Conservation (phyloP, 1,284 basidiomycete genomes). For the Trichosporon coremiiforme region DNA sequence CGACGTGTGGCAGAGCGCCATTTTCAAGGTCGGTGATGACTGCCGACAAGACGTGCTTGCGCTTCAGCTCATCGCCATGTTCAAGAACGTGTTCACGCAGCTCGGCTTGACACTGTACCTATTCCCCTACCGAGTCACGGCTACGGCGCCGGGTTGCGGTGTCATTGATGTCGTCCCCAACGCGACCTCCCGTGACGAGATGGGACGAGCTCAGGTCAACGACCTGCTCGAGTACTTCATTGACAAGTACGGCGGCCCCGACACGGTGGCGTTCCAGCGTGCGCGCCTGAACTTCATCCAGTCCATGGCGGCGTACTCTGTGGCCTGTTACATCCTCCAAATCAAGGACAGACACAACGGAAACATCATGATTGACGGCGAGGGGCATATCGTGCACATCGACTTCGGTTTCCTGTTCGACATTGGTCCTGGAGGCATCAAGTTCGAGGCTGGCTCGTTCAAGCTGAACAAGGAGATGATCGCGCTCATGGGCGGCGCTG, state of each 20-base stretch:
- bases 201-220: conserved; percentile 98
- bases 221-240: conserved; percentile 92
- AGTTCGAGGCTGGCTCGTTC: conserved; percentile 96
- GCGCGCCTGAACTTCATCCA: conserved; percentile 96
- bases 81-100: conserved; percentile 92
- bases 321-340: conserved; percentile 97
- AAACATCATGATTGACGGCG: conserved; percentile 98
- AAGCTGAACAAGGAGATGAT: conserved; percentile 99
- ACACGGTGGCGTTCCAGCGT: conserved; percentile 85
- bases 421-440: conserved; percentile 76
- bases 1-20: conserved; percentile 96
- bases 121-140: conserved; percentile 95
- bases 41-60: conserved; percentile 97
- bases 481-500: conserved; percentile 90
- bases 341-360: conserved; percentile 98
- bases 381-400: conserved; percentile 90
- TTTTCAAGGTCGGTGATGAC: conserved; percentile 99
- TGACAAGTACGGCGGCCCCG: conserved; percentile 88
- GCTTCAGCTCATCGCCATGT: conserved; percentile 97
- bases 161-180: conserved; percentile 99
- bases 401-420: conserved; percentile 99
- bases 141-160: conserved; percentile 94
- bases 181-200: conserved; percentile 96
- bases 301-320: conserved; percentile 98
- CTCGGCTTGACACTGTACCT: conserved; percentile 90